Conservation (phyloP, 768 basidiomycete species). For the Rhizopogon roseolus region DNA sequence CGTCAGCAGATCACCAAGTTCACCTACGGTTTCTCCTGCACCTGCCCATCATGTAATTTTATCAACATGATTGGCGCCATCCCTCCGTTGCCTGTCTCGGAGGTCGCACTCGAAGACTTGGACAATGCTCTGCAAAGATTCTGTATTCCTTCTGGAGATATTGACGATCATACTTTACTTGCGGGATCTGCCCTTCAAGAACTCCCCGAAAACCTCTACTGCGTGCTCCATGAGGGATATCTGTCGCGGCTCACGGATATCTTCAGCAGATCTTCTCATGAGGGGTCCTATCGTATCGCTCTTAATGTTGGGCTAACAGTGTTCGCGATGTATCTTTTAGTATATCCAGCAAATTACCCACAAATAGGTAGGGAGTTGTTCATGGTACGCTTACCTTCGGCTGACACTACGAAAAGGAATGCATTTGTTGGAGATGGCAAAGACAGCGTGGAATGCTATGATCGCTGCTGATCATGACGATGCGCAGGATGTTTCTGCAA, state of each 20-base stretch:
- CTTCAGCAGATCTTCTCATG: slow-evolving; percentile 71
- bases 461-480: slow-evolving; percentile 26
- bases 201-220: slow-evolving; percentile 18
- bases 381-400: not conserved
- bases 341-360: slow-evolving; percentile 79
- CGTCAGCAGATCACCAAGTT: slow-evolving; percentile 53
- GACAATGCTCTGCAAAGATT: slow-evolving; percentile 34
- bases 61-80: slow-evolving; percentile 34
- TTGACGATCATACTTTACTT: slow-evolving; percentile 11
- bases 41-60: slow-evolving; percentile 52
- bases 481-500: slow-evolving; percentile 1
- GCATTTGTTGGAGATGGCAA: slow-evolving; percentile 72
- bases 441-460: slow-evolving; percentile 70
- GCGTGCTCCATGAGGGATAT: slow-evolving; percentile 52
- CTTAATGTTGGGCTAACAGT: slow-evolving; percentile 50
- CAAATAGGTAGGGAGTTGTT: slow-evolving; percentile 56
- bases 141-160: slow-evolving; percentile 26
- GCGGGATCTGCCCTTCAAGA: slow-evolving; percentile 13
- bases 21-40: slow-evolving; percentile 67
- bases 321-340: slow-evolving; percentile 58
- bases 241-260: slow-evolving; percentile 52
- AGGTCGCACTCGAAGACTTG: slow-evolving; percentile 8
- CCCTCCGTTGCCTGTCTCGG: slow-evolving; percentile 30
- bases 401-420: slow-evolving; percentile 43
- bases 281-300: slow-evolving; percentile 50